Evolutionary conservation across 495 filamentous ascomycete species (phyloP), one percentile per base, ranked within the genome.

Genomic region (Arthonia radiata): DNA sequence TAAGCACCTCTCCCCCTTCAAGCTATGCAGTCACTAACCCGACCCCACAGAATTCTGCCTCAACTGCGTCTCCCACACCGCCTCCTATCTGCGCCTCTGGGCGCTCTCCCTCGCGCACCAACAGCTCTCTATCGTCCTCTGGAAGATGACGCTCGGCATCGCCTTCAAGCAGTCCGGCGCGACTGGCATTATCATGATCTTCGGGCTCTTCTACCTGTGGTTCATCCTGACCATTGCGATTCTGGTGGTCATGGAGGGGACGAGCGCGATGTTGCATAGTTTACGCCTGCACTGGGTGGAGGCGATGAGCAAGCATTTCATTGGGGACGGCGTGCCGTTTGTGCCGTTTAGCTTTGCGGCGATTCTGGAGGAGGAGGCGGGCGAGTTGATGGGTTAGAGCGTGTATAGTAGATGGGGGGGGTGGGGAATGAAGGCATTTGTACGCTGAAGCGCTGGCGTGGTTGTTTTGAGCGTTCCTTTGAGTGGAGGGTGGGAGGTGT

Each of bases 291-390:
- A 93, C 42, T 99, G 86, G 86, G 86, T 99, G 31, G 86, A 99
- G 48, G 81, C 86, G n/a, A 93, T 94, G 67, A 86, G 79, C 53
- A 97, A 97, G 53, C 90, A 93, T 56, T 92, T 93, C 54, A 73
- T 93, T 45, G 90, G 90, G 34, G 81, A 81, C 29, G 86, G 86
- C 23, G 42, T 54, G 44, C 57, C 81, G 19, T 94, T 99, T 52
- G 56, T 72, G 38, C 86, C 86, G 5, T 94, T 97, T 48, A 81
- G 73, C 41, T 94, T 94, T 45, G 69, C 71, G 54, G 56, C 65
- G 12, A 49, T 93, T 35, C 48, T 97, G 31, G 86, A 97, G 47
- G 80, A 92, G 45, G 76, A 83, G 30, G 57, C 62, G 24, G 53
- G 61, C 17, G 64, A 69, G 31, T 62, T 22, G 19, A n/a, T n/a